Evolutionary conservation across 208 protist species (phyloP), one percentile per base, ranked within the genome.

Genomic region (Leishmania mexicana): DNA sequence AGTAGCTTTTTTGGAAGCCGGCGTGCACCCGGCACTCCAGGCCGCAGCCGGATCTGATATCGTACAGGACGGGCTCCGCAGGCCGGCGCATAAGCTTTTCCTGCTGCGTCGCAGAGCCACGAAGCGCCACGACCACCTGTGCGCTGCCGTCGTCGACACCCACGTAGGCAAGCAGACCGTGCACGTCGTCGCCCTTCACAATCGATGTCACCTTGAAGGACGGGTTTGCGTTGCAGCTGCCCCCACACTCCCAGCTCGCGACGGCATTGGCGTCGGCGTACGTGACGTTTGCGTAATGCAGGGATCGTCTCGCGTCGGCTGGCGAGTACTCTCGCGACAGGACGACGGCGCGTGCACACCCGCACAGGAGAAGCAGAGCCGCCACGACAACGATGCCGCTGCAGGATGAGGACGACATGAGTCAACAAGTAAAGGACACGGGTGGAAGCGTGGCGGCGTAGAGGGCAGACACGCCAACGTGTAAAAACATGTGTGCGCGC

Each of bases 51-150:
- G 75, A 78, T 15, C n/a, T 8, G 78, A 74, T 76, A 31, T 68
- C 42, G 75, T 88, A 89, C 38, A 79, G n/a, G 11, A 74, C 81
- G 38, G 78, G 51, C 13, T 73, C 28, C 17, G 84, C 80, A 1
- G 57, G 58, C 0, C 91, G 58, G 68, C 90, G 75, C 28, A 47
- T 42, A 40, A 94, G 83, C 88, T 89, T 90, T 78, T 92, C 88
- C 42, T 49, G 35, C 40, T 89, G 68, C 73, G 90, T 86, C n/a
- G 40, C 15, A 31, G 76, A 57, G 17, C 86, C 89, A 54, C 87
- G 78, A 77, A 93, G 91, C 45, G 80, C 75, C 3, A 87, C 70
- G 8, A 92, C 84, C 80, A 90, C 80, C 1, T 68, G 24, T 24
- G 49, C 60, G 70, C 78, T 73, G 19, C 38, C n/a, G 0, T 40